phyloP scores from a whole-genome alignment of 192 early-diverging fungal species.

The Coemansia furcata region DNA sequence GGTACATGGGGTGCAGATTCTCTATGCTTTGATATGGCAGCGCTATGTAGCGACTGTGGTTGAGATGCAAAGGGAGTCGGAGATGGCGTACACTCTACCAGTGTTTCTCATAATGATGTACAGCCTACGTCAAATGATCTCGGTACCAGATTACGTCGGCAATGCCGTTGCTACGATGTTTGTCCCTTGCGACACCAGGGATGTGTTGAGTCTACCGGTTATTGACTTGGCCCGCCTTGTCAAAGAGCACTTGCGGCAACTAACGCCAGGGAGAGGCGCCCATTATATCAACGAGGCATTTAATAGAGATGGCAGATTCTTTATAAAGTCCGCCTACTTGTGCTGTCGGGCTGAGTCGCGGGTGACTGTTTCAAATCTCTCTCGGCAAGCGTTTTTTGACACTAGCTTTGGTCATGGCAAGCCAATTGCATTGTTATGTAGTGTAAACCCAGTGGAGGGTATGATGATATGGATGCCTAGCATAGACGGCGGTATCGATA shows the following conservation, averaged over 20 bases:
- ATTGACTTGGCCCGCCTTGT: no score
- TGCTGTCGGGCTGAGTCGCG: not conserved
- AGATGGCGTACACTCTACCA: not conserved
- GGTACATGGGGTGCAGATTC: no score
- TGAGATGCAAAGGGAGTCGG: not conserved
- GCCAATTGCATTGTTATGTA: not conserved
- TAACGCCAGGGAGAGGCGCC: no score
- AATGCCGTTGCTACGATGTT: slow-evolving; percentile 8
- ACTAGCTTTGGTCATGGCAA: slow-evolving; percentile 10
- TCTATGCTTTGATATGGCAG: no score
- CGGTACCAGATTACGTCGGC: not conserved
- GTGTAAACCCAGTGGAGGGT: not conserved
- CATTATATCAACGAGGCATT: not conserved
- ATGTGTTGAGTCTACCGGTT: not conserved
- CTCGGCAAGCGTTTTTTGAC: slow-evolving; percentile 17
- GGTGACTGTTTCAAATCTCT: slow-evolving; percentile 26
- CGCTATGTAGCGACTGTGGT: no score
- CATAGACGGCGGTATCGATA: no score
- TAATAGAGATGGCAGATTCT: not conserved
- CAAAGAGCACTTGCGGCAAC: no score
- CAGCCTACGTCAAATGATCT: slow-evolving; percentile 15
- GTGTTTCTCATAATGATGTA: slow-evolving; percentile 25
- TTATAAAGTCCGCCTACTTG: slow-evolving; percentile 3
- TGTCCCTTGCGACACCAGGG: not conserved
- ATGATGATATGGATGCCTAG: no score